Conservation (phyloP, 2,329 filamentous ascomycete genomes). For the Penicillium sp. region DNA sequence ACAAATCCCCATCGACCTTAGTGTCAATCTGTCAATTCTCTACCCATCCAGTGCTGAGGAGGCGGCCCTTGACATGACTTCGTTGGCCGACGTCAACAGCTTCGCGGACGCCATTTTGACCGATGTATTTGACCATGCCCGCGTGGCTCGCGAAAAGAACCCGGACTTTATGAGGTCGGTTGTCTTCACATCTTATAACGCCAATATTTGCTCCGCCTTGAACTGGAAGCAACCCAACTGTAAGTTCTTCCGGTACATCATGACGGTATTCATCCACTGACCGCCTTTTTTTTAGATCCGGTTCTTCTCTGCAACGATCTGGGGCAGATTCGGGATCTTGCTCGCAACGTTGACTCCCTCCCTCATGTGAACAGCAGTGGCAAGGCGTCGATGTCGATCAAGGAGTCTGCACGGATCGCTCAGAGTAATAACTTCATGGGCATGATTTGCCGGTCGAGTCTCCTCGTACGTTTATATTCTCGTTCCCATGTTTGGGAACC, state of each 20-base stretch:
- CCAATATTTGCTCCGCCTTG: conserved; percentile 83
- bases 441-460: conserved; percentile 79
- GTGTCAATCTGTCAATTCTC: conserved; percentile 87
- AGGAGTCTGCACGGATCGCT: conserved; percentile 89
- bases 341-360: conserved; percentile 37
- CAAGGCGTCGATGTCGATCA: conserved; percentile 77
- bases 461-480: conserved; percentile 64
- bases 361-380: conserved; percentile 60
- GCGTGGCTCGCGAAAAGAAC: conserved; percentile 62
- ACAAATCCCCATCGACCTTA: conserved; percentile 72
- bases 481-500: background rate
- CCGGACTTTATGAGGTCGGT: conserved; percentile 78
- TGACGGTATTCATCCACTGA: background rate
- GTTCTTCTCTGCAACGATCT: conserved; percentile 94
- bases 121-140: conserved; percentile 88
- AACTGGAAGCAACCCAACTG: conserved; percentile 99
- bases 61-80: conserved; percentile 64
- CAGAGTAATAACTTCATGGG: conserved; percentile 99
- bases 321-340: conserved; percentile 52
- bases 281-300: conserved; percentile 57
- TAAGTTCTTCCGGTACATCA: conserved; percentile 41
- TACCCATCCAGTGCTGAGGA: conserved; percentile 80
- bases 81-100: conserved; percentile 76
- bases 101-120: conserved; percentile 81
- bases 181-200: conserved; percentile 91